Evolutionary conservation across 768 basidiomycete genomes (phyloP).

Genomic region (Kwoniella botswanensis): DNA sequence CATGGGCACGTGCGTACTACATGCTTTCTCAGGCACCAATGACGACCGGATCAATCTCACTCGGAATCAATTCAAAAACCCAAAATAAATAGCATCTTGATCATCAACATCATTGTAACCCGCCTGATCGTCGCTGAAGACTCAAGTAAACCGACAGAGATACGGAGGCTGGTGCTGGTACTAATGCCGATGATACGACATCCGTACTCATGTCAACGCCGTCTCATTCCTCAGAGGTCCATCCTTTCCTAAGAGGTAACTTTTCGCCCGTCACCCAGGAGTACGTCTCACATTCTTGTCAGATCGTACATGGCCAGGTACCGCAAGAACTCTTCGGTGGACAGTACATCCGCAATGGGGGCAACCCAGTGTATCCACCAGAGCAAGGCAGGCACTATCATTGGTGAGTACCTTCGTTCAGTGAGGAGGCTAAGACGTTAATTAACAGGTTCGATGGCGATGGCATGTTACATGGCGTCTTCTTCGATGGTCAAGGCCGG

Average conservation of each 20-base stretch:
- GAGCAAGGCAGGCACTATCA: slow-evolving; percentile 54
- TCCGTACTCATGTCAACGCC: neutral
- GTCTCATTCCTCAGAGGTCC: slow-evolving; percentile 29
- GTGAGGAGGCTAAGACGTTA: neutral
- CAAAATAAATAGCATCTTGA: too few species aligned
- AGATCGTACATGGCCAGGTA: slow-evolving; percentile 49
- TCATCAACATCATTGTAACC: too few species aligned
- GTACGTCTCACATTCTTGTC: slow-evolving; percentile 50
- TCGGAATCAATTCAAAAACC: too few species aligned
- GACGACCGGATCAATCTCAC: too few species aligned
- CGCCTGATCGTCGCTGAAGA: too few species aligned
- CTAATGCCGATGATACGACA: neutral
- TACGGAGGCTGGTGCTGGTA: too few species aligned
- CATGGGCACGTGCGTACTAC: too few species aligned
- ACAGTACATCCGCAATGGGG: slow-evolving; percentile 60
- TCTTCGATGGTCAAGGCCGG: slow-evolving; percentile 44
- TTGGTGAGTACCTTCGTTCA: slow-evolving; percentile 37
- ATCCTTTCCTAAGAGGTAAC: slow-evolving; percentile 59
- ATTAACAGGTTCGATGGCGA: slow-evolving; percentile 59
- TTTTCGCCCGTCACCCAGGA: slow-evolving; percentile 58
- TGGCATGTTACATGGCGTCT: slow-evolving; percentile 60
- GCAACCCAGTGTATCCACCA: slow-evolving; percentile 57
- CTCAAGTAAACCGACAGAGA: too few species aligned
- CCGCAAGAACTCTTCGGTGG: slow-evolving; percentile 57
- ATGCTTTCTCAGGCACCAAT: too few species aligned